Base-by-base conservation (phyloP, 2,329 filamentous ascomycete genomes). In the Penicillium occitanis region DNA sequence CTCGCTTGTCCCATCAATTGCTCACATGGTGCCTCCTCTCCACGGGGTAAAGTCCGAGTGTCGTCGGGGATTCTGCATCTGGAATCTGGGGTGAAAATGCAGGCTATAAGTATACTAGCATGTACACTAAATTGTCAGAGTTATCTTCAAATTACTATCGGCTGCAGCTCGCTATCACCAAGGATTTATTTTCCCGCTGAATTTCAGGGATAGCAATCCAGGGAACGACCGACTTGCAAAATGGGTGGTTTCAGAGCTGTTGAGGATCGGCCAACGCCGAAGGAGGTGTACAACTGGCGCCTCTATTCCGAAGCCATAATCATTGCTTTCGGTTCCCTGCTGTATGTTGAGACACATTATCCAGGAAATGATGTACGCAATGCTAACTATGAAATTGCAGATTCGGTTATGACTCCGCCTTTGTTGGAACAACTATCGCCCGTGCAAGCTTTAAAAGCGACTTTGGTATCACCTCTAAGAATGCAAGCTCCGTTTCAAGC, bases 351-450 rank as follows among this genome's bases (percentile, higher is more conserved):
- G 25, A 61, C 1, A 86, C 86, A 51, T 22, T n/a, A 17, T 22
- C 13, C 13, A 53, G 35, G 6, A 28, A 25, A 28, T 14, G 2
- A 14, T 30, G 14, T 10, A 53, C 10, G 3, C 25, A 17, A 53
- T 30, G 14, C 14, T 53, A 11, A 30, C 2, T 5, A 4, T n/a
- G 14, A n/a, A 3, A 30, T 51, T 6, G 22, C 50, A 53, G 50
- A n/a, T 53, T 53, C 69, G 83, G 84, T 17, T 86, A 86, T 69
- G 90, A 93, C 75, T 90, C 86, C 61, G 88, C 91, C 69, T 93
- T 93, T 77, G 93, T 93, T 71, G 91, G 90, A 68, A 91, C 89
- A 0, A 93, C 91, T 1, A 80, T 93, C 37, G 86, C 89, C 1
- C 82, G 94, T 35, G 82, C 85, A 0, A 90, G 90, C 0, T 93